phyloP scores from a whole-genome alignment of 2,329 filamentous ascomycete species.

The Neoscytalidium dimidiatum region DNA sequence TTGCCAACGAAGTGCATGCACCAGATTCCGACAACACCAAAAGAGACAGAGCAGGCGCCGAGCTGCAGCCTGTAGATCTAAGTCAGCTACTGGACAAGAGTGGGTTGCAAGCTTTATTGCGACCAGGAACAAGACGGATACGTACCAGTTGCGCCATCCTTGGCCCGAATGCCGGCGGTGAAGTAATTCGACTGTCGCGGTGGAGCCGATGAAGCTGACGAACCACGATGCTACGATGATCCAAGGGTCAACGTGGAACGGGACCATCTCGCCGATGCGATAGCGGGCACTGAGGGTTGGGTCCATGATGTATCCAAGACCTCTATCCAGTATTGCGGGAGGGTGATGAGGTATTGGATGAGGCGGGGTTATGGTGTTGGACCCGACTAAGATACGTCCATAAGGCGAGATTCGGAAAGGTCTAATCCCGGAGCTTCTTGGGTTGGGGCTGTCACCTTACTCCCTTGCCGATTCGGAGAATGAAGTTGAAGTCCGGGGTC shows the following conservation, averaged over 20 bases:
- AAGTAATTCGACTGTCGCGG: constrained; percentile 79
- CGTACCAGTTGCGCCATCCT: constrained; percentile 70
- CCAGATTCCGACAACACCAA: constrained; percentile 54
- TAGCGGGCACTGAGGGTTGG: constrained; percentile 27
- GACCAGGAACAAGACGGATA: background rate
- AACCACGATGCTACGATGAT: constrained; percentile 68
- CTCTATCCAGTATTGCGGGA: background rate
- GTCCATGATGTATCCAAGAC: background rate
- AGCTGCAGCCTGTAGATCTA: constrained; percentile 41
- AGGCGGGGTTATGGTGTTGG: background rate
- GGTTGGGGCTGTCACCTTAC: background rate
- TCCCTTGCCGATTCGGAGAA: background rate
- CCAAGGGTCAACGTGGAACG: constrained; percentile 42
- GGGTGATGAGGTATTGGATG: background rate
- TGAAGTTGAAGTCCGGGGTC: background rate
- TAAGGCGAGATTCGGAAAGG: background rate
- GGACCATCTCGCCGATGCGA: constrained; percentile 35
- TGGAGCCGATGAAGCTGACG: constrained; percentile 73
- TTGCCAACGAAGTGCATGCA: constrained; percentile 81
- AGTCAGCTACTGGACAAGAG: constrained; percentile 4
- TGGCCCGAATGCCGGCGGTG: constrained; percentile 71
- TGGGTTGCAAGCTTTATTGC: background rate
- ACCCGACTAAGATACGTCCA: background rate
- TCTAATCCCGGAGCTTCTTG: background rate
- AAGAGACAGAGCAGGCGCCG: constrained; percentile 42